Conservation (phyloP, 257 asterid species). For the Eustoma russellianum region DNA sequence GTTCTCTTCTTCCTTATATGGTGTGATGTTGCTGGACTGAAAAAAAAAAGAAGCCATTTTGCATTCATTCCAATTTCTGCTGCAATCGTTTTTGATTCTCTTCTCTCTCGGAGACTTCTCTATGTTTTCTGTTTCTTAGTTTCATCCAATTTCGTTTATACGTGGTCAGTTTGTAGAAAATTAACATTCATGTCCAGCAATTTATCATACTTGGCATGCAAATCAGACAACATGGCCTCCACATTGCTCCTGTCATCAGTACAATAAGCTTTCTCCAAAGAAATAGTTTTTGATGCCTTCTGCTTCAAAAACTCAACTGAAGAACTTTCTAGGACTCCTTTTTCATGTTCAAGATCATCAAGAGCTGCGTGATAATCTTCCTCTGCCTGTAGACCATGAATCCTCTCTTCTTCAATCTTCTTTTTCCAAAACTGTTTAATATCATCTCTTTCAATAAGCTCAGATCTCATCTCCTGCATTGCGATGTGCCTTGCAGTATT, state of each 20-base stretch:
- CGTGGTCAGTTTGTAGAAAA: too few relatives aligned
- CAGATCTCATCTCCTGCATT: constrained; percentile 45
- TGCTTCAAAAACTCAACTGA: constrained; percentile 48
- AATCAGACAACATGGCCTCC: constrained; percentile 19
- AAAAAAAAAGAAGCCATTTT: too few relatives aligned
- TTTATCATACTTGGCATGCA: constrained; percentile 43
- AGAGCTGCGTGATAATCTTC: constrained; percentile 30
- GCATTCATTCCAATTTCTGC: too few relatives aligned
- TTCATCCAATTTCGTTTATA: too few relatives aligned
- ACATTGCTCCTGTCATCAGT: constrained; percentile 30
- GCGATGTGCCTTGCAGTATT: constrained; percentile 32
- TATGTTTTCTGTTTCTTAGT: too few relatives aligned
- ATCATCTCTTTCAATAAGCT: constrained; percentile 68
- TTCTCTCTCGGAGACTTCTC: too few relatives aligned
- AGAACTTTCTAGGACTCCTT: constrained; percentile 28
- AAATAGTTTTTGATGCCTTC: constrained; percentile 57
- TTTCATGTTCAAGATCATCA: constrained; percentile 54
- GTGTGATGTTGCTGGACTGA: too few relatives aligned
- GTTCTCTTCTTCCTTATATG: too few relatives aligned
- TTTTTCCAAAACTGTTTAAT: constrained; percentile 55
- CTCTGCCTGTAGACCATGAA: constrained; percentile 38
- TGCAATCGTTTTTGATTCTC: too few relatives aligned
- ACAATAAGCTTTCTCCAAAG: constrained; percentile 29
- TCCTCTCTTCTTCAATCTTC: constrained; percentile 56
- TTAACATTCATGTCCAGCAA: constrained; percentile 50